Evolutionary conservation across 345 rosid genomes (phyloP), one percentile per base, ranked within the genome.

Genomic region (Firmiana major): DNA sequence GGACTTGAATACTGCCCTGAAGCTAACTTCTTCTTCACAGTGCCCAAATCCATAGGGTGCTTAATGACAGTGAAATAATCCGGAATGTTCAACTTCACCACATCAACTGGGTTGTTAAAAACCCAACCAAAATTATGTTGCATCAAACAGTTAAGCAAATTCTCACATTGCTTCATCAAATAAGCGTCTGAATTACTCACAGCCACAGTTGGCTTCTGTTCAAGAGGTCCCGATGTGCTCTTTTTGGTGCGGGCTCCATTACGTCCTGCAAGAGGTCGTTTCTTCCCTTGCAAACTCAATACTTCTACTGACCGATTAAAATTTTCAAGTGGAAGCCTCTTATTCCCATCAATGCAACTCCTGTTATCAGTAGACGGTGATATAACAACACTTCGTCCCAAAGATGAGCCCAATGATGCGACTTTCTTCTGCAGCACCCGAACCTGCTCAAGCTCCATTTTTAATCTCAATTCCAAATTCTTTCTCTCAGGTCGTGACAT

Each of bases 41-140:
- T 93, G 48, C 94, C 94, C 81, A 95, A 87, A 87, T 93, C 96
- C 99, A 95, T 93, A n/a, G 98, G 99, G 46, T 88, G 88, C 83
- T 90, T 93, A 73, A 95, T 85, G 84, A 95, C 86, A 42, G 83
- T 86, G 63, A 88, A 89, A 78, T 95, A 95, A 81, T 95, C 99
- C 4, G 98, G 98, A 76, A 93, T 90, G 66, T 95, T 93, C 85
- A 93, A 78, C 86, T 81, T 74, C 53, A 86, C 93, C 71, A 84
- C 90, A 84, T 95, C 97, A 79, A 93, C 99, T 26, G 97, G 96
- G 57, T 59, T 71, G 42, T 86, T 91, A 79, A 93, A 93, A 63
- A 86, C 82, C 93, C 92, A 90, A 59, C 89, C 88, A 75, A 43
- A 83, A 60, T 87, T 85, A 81, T 95, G 97, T 0, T 85, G 66